These are phyloP conservation scores for Ligustrum vulgare DNA, from an alignment of 257 asterid genomes.

Conservation along the genomic window DNA sequence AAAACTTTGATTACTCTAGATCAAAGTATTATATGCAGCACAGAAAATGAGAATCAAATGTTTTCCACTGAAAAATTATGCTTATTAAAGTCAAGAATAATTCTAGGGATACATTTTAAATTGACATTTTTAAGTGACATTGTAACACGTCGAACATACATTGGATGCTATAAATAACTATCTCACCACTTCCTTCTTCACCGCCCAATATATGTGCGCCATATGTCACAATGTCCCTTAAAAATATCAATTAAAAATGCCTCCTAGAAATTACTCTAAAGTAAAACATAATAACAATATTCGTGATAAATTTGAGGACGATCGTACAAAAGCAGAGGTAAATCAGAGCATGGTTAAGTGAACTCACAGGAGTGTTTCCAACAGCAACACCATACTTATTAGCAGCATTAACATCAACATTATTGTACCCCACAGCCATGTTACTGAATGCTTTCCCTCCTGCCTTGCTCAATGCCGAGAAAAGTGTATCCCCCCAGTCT, in stretches of 20 bases:
- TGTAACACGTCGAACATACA: too few relatives aligned
- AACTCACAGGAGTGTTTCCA: constrained; percentile 91
- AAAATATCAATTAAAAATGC: too few relatives aligned
- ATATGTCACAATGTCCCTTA: too few relatives aligned
- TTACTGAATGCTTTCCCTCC: constrained; percentile 97
- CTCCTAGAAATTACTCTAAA: too few relatives aligned
- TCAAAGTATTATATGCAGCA: not conserved
- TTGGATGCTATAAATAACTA: too few relatives aligned
- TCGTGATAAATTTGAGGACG: not conserved
- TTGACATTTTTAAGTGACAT: too few relatives aligned
- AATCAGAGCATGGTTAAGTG: not conserved
- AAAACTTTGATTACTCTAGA: not conserved
- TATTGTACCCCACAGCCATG: constrained; percentile 98
- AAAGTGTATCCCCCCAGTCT: constrained; percentile 90
- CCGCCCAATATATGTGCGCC: too few relatives aligned
- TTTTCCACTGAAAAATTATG: not conserved
- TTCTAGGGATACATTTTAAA: too few relatives aligned
- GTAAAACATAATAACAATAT: too few relatives aligned
- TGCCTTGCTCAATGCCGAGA: constrained; percentile 86
- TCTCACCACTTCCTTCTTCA: too few relatives aligned
- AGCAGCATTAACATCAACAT: constrained; percentile 89
- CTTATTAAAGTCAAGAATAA: too few relatives aligned
- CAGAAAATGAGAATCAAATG: not conserved
- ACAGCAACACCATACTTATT: constrained; percentile 86
- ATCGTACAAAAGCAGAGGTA: not conserved